Base-by-base conservation (phyloP, 164 flowering plant species). In the Amborella trichopoda region DNA sequence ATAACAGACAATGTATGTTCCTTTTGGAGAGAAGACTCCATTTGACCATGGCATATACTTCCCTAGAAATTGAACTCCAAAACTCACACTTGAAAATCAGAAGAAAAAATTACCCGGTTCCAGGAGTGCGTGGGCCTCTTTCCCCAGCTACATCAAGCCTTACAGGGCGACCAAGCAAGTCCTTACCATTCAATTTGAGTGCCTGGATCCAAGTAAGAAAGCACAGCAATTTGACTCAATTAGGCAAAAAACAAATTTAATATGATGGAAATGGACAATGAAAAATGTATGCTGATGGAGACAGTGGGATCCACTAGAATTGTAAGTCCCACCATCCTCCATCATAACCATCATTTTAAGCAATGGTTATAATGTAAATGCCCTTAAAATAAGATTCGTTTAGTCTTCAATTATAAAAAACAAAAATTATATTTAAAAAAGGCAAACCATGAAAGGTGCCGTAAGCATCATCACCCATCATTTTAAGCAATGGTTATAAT, bases 141-240 rank as follows among this genome's bases (percentile, higher is more conserved):
- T 76, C 90, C 10, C 59, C 59, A n/a, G 95, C 95, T 0, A 81
- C 13, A 61, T 87, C 95, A 56, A 91, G 78, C 38, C 53, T 76
- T 6, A 91, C 58, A 1, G 45, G 23, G 36, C 98, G 94, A 11
- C 75, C 77, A 26, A 56, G 26, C 44, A 91, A 48, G 4, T 70
- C 68, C 44, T 54, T 8, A 23, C 77, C 88, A 72, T 78, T 71
- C 44, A 76, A 28, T 55, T 75, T 61, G 6, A 87, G 56, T 20
- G 94, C 98, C 98, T 90, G 52, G 16, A 48, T 4, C 23, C 16
- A 26, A 28, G 36, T 47, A 40, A 3, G 21, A 25, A 39, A 39
- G 18, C 12, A 10, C 12, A 8, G 17, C 42, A 39, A 39, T 10
- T 39, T 39, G 18, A 17, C 8, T 3, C 18, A 40, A 14, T 8